Evolutionary conservation across 176 grass and related monocot species (phyloP).

Genomic region (Melocanna baccifera): DNA sequence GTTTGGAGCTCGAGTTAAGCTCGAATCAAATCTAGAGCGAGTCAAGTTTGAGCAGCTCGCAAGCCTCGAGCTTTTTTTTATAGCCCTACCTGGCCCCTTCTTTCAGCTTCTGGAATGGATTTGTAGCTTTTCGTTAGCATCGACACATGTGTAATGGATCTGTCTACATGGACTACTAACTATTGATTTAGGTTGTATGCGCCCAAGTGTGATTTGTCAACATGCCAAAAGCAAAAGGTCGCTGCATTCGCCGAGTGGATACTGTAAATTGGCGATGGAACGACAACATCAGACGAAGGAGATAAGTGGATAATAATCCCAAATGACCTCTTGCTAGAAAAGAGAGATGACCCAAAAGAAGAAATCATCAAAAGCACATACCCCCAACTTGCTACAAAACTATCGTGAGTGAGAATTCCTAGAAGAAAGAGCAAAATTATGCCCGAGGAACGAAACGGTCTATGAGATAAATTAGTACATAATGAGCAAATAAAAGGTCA

Average conservation of each 20-base stretch:
- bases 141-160: background rate
- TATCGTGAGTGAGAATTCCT: background rate
- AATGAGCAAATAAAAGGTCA: background rate
- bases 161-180: background rate
- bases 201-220: constrained; percentile 37
- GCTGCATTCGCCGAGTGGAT: too few species aligned
- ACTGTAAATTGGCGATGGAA: too few species aligned
- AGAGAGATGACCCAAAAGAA: background rate
- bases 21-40: too few species aligned
- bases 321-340: background rate
- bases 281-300: background rate
- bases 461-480: background rate
- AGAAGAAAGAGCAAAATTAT: background rate
- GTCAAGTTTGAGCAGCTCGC: too few species aligned
- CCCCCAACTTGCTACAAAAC: background rate
- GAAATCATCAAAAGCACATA: background rate
- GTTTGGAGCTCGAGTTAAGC: too few species aligned
- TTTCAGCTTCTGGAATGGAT: constrained; percentile 61
- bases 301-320: background rate
- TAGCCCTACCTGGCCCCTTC: constrained; percentile 53
- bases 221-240: too few species aligned
- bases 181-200: constrained; percentile 41
- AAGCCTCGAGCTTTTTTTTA: too few species aligned
- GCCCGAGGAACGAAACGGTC: background rate
- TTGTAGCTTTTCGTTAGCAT: background rate